Percentiles rank a stretch among this genome's conserved stretches.
These are phyloP conservation scores for Ceriops decandra DNA, from an alignment of 345 rosid species.

Conservation along the genomic window DNA sequence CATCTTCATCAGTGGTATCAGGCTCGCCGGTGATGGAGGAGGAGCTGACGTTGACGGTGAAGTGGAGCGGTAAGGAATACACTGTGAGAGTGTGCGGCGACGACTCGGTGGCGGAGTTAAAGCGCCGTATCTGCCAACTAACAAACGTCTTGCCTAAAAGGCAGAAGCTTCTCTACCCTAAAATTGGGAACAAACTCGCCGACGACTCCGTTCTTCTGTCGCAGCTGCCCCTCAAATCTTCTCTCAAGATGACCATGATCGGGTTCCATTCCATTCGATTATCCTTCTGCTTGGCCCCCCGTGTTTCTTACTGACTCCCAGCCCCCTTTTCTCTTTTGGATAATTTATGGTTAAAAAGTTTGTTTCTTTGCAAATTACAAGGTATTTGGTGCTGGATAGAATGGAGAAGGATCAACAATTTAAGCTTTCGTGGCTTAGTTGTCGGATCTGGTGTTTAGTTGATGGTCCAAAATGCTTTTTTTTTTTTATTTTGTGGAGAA, in stretches of 20 bases:
- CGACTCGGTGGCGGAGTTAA: slow-evolving; percentile 86
- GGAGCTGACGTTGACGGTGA: slow-evolving; percentile 71
- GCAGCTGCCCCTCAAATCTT: slow-evolving; percentile 69
- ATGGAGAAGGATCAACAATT: no score
- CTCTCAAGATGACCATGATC: slow-evolving; percentile 95
- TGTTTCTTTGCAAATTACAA: no score
- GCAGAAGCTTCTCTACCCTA: slow-evolving; percentile 95
- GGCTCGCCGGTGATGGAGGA: slow-evolving; percentile 52
- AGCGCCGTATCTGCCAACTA: slow-evolving; percentile 81
- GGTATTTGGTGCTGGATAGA: no score
- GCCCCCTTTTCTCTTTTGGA: background rate
- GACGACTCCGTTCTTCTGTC: slow-evolving; percentile 72
- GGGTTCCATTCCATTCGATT: slow-evolving; percentile 39
- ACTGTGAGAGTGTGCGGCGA: slow-evolving; percentile 80
- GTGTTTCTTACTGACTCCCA: background rate
- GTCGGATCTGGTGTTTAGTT: no score
- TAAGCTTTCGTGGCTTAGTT: no score
- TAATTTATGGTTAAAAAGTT: no score
- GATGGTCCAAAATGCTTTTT: no score
- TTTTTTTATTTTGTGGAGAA: no score
- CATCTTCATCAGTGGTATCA: background rate
- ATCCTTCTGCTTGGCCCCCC: background rate
- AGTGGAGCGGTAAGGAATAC: slow-evolving; percentile 94
- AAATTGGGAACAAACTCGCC: slow-evolving; percentile 77
- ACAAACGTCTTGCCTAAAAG: slow-evolving; percentile 83